Evolutionary conservation across 164 flowering plant genomes (phyloP), one percentile per base, ranked within the genome.

Genomic region (Stephania cephalantha): DNA sequence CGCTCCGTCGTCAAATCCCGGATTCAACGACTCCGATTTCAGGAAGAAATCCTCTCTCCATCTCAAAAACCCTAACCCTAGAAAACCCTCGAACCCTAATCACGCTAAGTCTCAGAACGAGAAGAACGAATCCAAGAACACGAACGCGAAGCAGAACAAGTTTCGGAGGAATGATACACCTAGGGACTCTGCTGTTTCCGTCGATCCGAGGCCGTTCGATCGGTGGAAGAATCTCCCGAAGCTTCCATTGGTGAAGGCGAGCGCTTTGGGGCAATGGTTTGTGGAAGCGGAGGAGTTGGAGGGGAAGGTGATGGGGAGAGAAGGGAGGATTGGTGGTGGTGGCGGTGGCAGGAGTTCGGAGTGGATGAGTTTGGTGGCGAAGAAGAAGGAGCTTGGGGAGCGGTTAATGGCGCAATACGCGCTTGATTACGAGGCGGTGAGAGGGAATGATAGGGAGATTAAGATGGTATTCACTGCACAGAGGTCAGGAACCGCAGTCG

Each of bases 401-500:
- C 85, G 93, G 76, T 74, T 96, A 73, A 70, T 94, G 89, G 87
- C 82, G 29, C 99, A 92, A 85, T 96, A 85, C 66, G 78, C 82
- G 2, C 64, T 78, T 74, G 99, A 96, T 74, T 96, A 85, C 48
- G 91, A 91, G 77, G 17, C 77, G 7, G 81, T 88, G 0, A 87
- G 87, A 73, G 97, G 92, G 64, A 84, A 85, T 76, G 85, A 78
- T 74, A 97, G 97, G 61, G 99, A 94, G 74, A 86, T 92, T 61
- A 94, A 88, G 87, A 91, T 94, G 99, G 81, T 92, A 46, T 22
- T 83, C 12, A 77, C 93, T 1, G 87, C 95, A 0, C 97, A 90
- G 80, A 81, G 92, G 85, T 89, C 97, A 0, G 98, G 98, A 42
- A 96, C 99, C 18, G 93, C 91, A 1, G 85, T 86, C 1, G 99